Evolutionary conservation across 495 filamentous ascomycete genomes (phyloP).

Genomic region (Usnea hakonensis): DNA sequence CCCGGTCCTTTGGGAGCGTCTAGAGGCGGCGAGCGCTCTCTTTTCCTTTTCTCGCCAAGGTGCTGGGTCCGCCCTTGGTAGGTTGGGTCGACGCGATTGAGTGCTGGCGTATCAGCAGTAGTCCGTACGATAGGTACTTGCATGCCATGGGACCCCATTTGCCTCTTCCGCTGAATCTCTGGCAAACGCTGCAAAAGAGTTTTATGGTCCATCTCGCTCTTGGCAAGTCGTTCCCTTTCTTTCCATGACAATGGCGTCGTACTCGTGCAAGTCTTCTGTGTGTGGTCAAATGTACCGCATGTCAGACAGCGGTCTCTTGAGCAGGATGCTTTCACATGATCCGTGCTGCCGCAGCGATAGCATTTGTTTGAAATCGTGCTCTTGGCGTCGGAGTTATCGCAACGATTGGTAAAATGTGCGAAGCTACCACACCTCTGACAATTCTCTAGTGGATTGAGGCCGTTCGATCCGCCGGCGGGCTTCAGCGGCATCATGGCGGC

Average conservation of each 20-base stretch:
- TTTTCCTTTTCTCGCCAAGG: slow-evolving; percentile 38
- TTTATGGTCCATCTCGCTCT: slow-evolving; percentile 32
- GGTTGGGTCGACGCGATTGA: slow-evolving; percentile 13
- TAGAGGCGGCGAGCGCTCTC: slow-evolving; percentile 31
- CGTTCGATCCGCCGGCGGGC: slow-evolving; percentile 40
- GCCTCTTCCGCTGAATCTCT: slow-evolving; percentile 37
- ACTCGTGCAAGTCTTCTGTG: slow-evolving; percentile 28
- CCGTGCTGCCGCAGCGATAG: slow-evolving; percentile 36
- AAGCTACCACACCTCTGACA: slow-evolving; percentile 45
- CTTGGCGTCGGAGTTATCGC: slow-evolving; percentile 40
- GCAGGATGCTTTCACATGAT: slow-evolving; percentile 37
- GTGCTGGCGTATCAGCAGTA: slow-evolving; percentile 21
- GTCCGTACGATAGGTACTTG: slow-evolving; percentile 40
- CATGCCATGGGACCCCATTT: slow-evolving; percentile 41
- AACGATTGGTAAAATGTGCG: slow-evolving; percentile 40
- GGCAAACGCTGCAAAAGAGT: slow-evolving; percentile 28
- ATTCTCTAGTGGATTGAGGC: slow-evolving; percentile 36
- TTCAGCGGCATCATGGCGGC: slow-evolving; percentile 25
- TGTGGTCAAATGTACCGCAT: slow-evolving; percentile 44
- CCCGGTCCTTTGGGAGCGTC: slow-evolving; percentile 20
- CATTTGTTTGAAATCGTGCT: slow-evolving; percentile 35
- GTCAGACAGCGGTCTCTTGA: slow-evolving; percentile 37
- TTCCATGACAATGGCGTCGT: slow-evolving; percentile 31
- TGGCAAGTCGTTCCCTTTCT: slow-evolving; percentile 29
- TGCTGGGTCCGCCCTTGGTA: slow-evolving; percentile 17